Percentiles rank a stretch among this genome's conserved stretches.
These are phyloP conservation scores for Daldinia grandis DNA, from an alignment of 495 filamentous ascomycete genomes.

Conservation along the genomic window DNA sequence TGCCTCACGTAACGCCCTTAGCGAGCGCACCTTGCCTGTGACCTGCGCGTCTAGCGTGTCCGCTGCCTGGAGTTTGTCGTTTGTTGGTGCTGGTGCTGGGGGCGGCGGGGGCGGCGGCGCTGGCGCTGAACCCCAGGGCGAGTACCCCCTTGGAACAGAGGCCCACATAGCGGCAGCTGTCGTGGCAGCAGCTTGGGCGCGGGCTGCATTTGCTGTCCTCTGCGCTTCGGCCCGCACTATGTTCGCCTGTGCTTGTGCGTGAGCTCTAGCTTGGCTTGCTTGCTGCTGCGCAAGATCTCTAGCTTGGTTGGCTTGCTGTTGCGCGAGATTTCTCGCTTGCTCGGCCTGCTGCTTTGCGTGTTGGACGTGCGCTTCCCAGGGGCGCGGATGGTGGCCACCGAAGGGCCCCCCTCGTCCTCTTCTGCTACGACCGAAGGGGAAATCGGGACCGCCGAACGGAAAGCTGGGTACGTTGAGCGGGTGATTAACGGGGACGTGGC, in stretches of 20 bases:
- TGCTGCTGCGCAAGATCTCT: not conserved
- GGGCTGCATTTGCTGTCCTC: not conserved
- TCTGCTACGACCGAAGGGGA: constrained; percentile 3
- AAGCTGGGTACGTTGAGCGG: not conserved
- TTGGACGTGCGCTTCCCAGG: constrained; percentile 17
- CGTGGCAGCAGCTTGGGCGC: not conserved
- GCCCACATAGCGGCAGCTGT: not conserved
- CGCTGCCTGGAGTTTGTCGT: constrained; percentile 35
- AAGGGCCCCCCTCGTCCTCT: constrained; percentile 2
- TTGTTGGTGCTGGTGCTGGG: not conserved
- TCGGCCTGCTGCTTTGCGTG: constrained; percentile 7
- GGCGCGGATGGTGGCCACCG: not conserved
- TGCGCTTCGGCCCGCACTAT: not conserved
- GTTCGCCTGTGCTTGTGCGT: constrained; percentile 3
- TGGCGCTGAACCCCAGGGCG: not conserved
- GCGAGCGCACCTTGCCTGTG: constrained; percentile 34
- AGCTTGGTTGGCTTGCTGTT: not conserved
- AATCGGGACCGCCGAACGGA: not conserved
- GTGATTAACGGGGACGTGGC: not conserved
- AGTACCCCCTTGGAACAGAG: not conserved
- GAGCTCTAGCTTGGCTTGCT: not conserved
- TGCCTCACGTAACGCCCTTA: constrained; percentile 9
- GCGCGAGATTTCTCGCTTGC: not conserved
- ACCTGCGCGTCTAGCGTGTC: constrained; percentile 45
- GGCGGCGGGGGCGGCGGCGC: not conserved